Conservation (phyloP, 495 filamentous ascomycete genomes). For the Penicillium cataractarum region DNA sequence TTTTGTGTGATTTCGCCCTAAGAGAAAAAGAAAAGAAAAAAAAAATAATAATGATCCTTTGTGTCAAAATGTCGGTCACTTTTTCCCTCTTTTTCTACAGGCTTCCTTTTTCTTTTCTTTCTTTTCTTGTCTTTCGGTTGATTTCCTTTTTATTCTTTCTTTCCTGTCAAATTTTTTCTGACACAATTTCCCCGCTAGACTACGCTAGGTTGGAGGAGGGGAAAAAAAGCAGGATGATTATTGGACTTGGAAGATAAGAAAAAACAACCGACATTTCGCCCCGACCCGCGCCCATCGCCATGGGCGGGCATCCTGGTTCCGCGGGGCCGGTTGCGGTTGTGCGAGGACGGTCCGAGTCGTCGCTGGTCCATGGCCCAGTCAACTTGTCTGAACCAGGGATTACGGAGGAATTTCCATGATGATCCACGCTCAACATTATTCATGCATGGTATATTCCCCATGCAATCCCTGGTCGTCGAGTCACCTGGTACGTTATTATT, state of each 20-base stretch:
- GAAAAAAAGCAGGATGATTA: background rate
- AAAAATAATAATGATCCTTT: too few species aligned
- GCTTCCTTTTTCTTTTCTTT: constrained; percentile 5
- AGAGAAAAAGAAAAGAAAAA: background rate
- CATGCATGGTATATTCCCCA: constrained; percentile 19
- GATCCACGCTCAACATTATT: constrained; percentile 20
- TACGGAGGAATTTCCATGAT: constrained; percentile 22
- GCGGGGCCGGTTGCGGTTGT: constrained; percentile 41
- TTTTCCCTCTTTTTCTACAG: background rate
- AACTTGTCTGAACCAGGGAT: constrained; percentile 20
- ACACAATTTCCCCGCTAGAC: background rate
- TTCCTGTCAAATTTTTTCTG: background rate
- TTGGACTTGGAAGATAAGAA: background rate
- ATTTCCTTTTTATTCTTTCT: background rate
- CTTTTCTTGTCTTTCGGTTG: background rate
- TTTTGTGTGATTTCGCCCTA: background rate
- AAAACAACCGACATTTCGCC: constrained; percentile 22
- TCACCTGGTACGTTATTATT: constrained; percentile 1
- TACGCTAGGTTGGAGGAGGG: background rate
- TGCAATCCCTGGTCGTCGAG: constrained; percentile 13
- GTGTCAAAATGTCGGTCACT: background rate
- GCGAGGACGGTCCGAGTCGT: constrained; percentile 35
- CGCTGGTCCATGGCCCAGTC: constrained; percentile 13
- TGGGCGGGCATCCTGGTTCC: constrained; percentile 35
- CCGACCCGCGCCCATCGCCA: constrained; percentile 38